A percentile compares a stretch with the other conserved stretches of the same genome.
phyloP scores from a whole-genome alignment of 2,329 filamentous ascomycete species.

The Fusarium albosuccineum region DNA sequence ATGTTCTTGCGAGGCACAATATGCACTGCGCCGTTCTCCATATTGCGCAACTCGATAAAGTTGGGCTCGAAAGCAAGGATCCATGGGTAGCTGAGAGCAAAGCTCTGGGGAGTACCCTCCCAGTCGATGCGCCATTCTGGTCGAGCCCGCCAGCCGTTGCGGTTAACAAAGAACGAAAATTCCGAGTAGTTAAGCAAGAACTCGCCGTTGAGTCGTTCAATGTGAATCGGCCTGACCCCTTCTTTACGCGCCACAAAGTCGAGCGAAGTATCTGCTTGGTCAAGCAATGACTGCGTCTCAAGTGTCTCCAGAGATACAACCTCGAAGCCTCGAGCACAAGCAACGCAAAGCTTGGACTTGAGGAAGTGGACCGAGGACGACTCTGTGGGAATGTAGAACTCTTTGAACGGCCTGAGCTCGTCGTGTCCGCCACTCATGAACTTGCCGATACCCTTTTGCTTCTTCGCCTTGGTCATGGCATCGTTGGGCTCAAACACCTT shows the following conservation, averaged over 20 bases:
- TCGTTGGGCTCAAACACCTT: constrained; percentile 99
- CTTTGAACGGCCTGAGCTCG: constrained; percentile 95
- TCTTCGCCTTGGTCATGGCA: constrained; percentile 91
- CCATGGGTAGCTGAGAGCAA: constrained; percentile 96
- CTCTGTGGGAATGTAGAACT: constrained; percentile 98
- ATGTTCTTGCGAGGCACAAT: constrained; percentile 98
- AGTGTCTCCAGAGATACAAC: constrained; percentile 96
- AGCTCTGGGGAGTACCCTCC: constrained; percentile 93
- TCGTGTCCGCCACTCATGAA: constrained; percentile 96
- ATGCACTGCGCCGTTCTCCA: constrained; percentile 94
- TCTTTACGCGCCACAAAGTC: constrained; percentile 97
- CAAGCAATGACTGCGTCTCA: constrained; percentile 96
- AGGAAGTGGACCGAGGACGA: constrained; percentile 99
- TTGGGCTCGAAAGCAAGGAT: constrained; percentile 97
- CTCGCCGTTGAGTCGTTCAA: constrained; percentile 95
- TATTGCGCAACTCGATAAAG: constrained; percentile 96
- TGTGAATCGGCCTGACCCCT: constrained; percentile 94
- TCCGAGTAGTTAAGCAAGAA: constrained; percentile 98
- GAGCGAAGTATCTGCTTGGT: constrained; percentile 96
- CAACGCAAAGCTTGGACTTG: constrained; percentile 95
- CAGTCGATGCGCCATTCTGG: constrained; percentile 98
- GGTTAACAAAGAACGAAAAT: constrained; percentile 99
- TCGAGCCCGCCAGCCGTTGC: constrained; percentile 95
- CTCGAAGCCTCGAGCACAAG: constrained; percentile 95
- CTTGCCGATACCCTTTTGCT: constrained; percentile 94